Evolutionary conservation across 768 basidiomycete species (phyloP).

Genomic region (Termitomyces sp.): DNA sequence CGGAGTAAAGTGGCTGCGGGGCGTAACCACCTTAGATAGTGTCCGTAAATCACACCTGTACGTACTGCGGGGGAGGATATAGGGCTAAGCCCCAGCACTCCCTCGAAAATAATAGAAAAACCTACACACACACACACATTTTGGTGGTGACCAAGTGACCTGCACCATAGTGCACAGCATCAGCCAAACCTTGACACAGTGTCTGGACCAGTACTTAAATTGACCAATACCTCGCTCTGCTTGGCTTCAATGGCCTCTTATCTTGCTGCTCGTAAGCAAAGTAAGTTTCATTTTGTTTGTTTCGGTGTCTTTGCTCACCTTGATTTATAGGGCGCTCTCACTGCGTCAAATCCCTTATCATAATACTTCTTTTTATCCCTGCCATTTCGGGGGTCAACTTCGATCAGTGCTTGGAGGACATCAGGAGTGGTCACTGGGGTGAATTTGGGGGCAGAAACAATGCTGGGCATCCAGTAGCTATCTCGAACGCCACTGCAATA

Average conservation of each 20-base stretch:
- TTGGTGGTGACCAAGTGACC: too few species aligned
- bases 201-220: neutral
- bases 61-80: too few species aligned
- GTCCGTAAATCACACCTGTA: too few species aligned
- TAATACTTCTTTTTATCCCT: neutral
- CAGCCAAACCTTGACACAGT: too few species aligned
- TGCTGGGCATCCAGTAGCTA: slow-evolving; percentile 21
- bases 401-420: slow-evolving; percentile 19
- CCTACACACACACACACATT: too few species aligned
- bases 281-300: neutral
- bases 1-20: too few species aligned
- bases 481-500: slow-evolving; percentile 24
- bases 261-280: neutral
- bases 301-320: neutral
- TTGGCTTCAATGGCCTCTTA: neutral
- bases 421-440: slow-evolving; percentile 15
- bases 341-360: neutral
- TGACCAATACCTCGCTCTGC: neutral
- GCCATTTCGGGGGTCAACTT: slow-evolving; percentile 15
- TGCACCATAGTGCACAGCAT: too few species aligned
- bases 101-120: too few species aligned
- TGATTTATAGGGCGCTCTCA: neutral
- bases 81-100: too few species aligned
- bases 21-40: too few species aligned
- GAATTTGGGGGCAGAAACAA: slow-evolving; percentile 24